A percentile compares a stretch with the other conserved stretches of the same genome.
These are phyloP conservation scores for Viola odorata DNA, from an alignment of 345 rosid species.

Conservation along the genomic window DNA sequence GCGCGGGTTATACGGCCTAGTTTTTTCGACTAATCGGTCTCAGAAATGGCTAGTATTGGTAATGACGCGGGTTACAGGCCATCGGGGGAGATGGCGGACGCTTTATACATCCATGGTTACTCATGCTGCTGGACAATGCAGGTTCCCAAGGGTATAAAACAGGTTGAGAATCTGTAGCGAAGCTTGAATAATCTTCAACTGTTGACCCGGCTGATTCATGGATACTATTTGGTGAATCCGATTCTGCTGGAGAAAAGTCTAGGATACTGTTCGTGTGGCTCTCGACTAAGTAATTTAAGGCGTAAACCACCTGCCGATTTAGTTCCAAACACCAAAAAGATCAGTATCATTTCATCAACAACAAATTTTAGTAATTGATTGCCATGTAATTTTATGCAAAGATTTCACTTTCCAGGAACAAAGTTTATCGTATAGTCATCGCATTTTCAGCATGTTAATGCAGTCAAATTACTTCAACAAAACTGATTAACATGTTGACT, in stretches of 20 bases:
- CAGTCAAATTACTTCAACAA: not conserved
- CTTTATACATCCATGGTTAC: not conserved
- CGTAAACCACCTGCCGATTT: conserved; percentile 40
- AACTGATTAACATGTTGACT: too few relatives aligned
- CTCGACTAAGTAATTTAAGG: conserved; percentile 35
- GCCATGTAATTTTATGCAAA: too few relatives aligned
- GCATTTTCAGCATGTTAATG: not conserved
- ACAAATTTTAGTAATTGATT: too few relatives aligned
- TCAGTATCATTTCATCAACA: too few relatives aligned
- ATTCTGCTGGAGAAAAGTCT: conserved; percentile 36
- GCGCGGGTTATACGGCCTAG: not conserved
- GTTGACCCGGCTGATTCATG: conserved; percentile 29
- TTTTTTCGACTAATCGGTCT: not conserved
- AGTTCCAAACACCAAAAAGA: not conserved
- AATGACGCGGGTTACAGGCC: too few relatives aligned
- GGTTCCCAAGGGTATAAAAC: not conserved
- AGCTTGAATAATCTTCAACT: conserved; percentile 12
- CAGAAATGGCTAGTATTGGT: conserved; percentile 1
- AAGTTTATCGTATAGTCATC: too few relatives aligned
- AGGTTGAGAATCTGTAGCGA: not conserved
- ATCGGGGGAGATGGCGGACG: conserved; percentile 3
- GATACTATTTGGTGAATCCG: conserved; percentile 30
- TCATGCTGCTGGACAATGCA: not conserved
- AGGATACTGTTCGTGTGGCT: conserved; percentile 16
- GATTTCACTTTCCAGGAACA: too few relatives aligned